Evolutionary conservation across 441 rosid species (phyloP), one percentile per base, ranked within the genome.

Genomic region (Codiaeum variegatum): DNA sequence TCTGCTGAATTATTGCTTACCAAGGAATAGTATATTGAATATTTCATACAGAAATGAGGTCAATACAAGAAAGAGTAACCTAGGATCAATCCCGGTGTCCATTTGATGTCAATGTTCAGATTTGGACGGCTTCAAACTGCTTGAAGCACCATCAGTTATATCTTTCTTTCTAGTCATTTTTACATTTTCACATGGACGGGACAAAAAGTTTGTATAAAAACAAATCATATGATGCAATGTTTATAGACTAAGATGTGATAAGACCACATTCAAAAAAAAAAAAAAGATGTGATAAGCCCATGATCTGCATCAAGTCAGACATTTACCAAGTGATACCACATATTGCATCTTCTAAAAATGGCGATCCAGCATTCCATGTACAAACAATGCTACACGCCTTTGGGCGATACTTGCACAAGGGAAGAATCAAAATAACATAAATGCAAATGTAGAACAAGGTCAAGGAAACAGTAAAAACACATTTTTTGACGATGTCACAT

Each of bases 401-500:
- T 5, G 16, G 24, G 24, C 16, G 26, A 44, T 47, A 21, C 29
- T 31, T 56, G 4, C 19, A 21, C 19, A 49, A 26, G 62, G 38
- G 19, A 44, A 67, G 26, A 58, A n/a, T 52, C 5, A 72, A 31
- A 70, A 46, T 61, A 64, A n/a, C 44, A 64, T 28, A 10, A 56
- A 32, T 19, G 31, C 32, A 29, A n/a, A 62, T n/a, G 28, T 42
- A 34, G 6, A 51, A 46, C 19, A 15, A 38, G 54, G 9, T 29
- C 52, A 31, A 15, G 38, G 54, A 54, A 31, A 31, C 18, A 29
- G 15, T 28, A 5, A 29, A 60, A 21, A 54, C 47, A 32, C 0
- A 47, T 38, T 56, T 65, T 66, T 49, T 76, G 49, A 66, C 24
- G 5, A n/a, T 23, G 56, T 69, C 21, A 21, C 68, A 54, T 29